Percentiles rank a stretch among this genome's conserved stretches.
These are phyloP conservation scores for Sisymbrium altissimum DNA, from an alignment of 345 rosid species.

Conservation along the genomic window DNA sequence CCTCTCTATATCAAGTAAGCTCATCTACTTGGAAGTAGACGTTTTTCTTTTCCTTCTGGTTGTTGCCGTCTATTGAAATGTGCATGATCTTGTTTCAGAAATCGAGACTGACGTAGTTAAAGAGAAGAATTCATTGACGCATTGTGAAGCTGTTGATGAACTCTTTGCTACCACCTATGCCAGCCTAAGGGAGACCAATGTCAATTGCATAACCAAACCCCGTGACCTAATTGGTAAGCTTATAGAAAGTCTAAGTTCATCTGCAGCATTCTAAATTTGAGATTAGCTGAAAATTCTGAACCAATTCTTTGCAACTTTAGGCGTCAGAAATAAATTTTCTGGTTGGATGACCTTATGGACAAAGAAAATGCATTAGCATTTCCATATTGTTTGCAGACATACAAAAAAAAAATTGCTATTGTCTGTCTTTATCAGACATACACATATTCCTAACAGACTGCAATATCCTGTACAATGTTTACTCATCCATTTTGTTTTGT, in stretches of 20 bases:
- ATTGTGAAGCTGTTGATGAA: conserved; percentile 69
- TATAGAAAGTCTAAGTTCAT: too few species aligned
- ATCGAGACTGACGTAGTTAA: conserved; percentile 38
- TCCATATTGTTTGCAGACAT: not conserved
- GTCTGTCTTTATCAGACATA: not conserved
- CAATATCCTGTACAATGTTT: too few species aligned
- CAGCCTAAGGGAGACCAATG: conserved; percentile 63
- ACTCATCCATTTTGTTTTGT: too few species aligned
- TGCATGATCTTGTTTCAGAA: conserved; percentile 35
- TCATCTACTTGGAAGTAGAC: conserved; percentile 26
- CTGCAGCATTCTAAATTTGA: not conserved
- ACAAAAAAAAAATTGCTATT: not conserved
- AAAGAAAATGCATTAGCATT: not conserved
- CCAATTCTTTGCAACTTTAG: not conserved
- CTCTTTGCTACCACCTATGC: conserved; percentile 75
- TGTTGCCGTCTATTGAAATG: not conserved
- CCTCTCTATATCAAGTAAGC: conserved; percentile 39
- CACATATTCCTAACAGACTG: not conserved
- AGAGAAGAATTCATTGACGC: conserved; percentile 48
- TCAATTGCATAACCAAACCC: conserved; percentile 49
- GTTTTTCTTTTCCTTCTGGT: conserved; percentile 27
- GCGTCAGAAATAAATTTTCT: not conserved
- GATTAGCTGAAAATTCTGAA: not conserved
- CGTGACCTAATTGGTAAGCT: conserved; percentile 73
- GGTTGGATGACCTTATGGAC: not conserved